Percentiles rank a stretch among this genome's conserved stretches.
phyloP scores from a whole-genome alignment of 805 yeast genomes.

The Yueomyces sp. region DNA sequence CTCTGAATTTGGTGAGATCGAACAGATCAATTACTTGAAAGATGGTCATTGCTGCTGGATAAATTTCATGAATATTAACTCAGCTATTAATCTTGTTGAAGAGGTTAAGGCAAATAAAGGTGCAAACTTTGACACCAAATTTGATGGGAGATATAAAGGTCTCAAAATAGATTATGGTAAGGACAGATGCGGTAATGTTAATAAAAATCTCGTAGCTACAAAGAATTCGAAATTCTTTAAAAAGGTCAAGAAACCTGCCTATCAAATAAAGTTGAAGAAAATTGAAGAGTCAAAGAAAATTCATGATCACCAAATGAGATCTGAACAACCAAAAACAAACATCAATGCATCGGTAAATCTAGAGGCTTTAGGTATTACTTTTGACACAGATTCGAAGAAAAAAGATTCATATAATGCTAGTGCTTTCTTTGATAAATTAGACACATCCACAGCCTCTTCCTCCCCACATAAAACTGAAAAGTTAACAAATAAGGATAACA shows the following conservation, averaged over 20 bases:
- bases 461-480: background rate
- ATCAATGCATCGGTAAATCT: background rate
- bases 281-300: slow-evolving; percentile 17
- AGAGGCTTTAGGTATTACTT: slow-evolving; percentile 8
- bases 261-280: slow-evolving; percentile 14
- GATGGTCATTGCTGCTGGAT: slow-evolving; percentile 65
- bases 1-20: slow-evolving; percentile 52
- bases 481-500: background rate
- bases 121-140: slow-evolving; percentile 26
- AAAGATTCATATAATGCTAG: background rate
- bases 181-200: slow-evolving; percentile 62
- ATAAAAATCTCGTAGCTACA: slow-evolving; percentile 31
- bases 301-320: background rate
- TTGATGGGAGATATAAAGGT: slow-evolving; percentile 33
- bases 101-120: slow-evolving; percentile 32
- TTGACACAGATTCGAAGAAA: slow-evolving; percentile 1
- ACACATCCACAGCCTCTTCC: background rate
- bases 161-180: slow-evolving; percentile 59
- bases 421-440: background rate
- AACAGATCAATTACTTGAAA: slow-evolving; percentile 60
- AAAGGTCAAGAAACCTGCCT: slow-evolving; percentile 26
- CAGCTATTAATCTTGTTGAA: slow-evolving; percentile 53
- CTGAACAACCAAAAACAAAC: background rate
- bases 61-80: slow-evolving; percentile 48
- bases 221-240: slow-evolving; percentile 30